Evolutionary conservation across 2,329 filamentous ascomycete species (phyloP), one percentile per base, ranked within the genome.

Genomic region (Thelonectria discophora): DNA sequence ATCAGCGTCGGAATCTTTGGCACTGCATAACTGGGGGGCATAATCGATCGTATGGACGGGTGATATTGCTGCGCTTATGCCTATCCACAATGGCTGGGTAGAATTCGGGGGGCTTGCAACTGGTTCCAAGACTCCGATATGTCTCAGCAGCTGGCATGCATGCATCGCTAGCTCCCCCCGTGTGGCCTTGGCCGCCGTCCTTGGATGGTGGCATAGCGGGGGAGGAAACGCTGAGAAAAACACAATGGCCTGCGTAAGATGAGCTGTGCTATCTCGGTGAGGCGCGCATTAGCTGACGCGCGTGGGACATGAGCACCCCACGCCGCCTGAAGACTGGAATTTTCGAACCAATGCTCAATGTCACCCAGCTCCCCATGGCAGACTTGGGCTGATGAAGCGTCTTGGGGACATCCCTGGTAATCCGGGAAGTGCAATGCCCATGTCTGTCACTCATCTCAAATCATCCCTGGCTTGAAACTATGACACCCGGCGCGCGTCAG

Each of bases 201-300:
- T 66, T 66, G 62, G 64, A 55, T 43, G 49, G 48, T 54, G 48
- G 17, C 30, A 53, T 39, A 43, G 63, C 55, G 62, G 55, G 54
- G 63, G 58, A 64, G 47, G 45, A 13, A 9, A 54, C 45, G 45
- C 45, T 27, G 48, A 56, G 57, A 59, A 59, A 64, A 60, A 59
- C 53, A 65, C 63, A 55, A 67, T 59, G 40, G 54, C 27, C 45
- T 63, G 54, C 54, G 60, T 61, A 24, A 68, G 58, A 60, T 55
- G 55, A 66, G 53, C 48, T 56, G 39, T 55, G 52, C 45, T 56
- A 51, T 66, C 60, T 70, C 64, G 66, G 65, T 69, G 68, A 69
- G 51, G 58, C 42, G 54, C 46, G 43, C 37, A 30, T 50, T 55
- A 51, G 62, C 48, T 32, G 46, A 55, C 45, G 49, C 37, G 51